Evolutionary conservation across 352 stramenopile genomes (phyloP).

Genomic region (Aphanomyces stellatus): DNA sequence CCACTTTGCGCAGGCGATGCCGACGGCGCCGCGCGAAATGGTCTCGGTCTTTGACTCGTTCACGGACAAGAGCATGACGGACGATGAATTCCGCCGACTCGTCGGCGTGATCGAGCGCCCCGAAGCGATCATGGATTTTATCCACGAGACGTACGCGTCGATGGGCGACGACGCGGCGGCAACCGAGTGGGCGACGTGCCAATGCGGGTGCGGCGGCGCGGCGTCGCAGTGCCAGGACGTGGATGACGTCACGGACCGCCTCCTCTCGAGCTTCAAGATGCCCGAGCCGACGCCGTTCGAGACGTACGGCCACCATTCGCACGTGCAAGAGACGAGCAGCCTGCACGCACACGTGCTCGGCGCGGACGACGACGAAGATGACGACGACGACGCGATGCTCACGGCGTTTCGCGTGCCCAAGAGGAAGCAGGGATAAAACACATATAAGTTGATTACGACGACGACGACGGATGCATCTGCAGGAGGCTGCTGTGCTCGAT

Average conservation of each 20-base stretch:
- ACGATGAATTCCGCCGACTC: conserved; percentile 12
- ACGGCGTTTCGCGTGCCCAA: conserved; percentile 2
- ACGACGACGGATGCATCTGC: too few species aligned
- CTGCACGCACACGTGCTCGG: conserved; percentile 4
- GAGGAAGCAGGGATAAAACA: not conserved
- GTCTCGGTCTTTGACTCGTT: conserved; percentile 17
- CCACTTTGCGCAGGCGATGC: conserved; percentile 13
- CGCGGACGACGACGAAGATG: conserved; percentile 9
- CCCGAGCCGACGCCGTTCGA: not conserved
- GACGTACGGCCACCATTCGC: not conserved
- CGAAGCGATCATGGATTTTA: conserved; percentile 21
- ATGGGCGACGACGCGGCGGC: not conserved
- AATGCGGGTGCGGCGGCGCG: conserved; percentile 6
- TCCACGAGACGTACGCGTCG: conserved; percentile 17
- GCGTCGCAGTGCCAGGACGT: not conserved
- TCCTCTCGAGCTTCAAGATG: not conserved
- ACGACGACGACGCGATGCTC: conserved; percentile 5
- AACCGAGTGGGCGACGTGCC: not conserved
- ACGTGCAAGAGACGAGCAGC: not conserved
- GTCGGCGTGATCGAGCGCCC: conserved; percentile 15
- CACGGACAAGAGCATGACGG: conserved; percentile 20
- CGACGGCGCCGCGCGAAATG: conserved; percentile 2
- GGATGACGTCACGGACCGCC: not conserved
- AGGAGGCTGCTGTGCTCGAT: too few species aligned
- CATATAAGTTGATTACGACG: too few species aligned